Percentiles rank a stretch among this genome's conserved stretches.
Conservation (phyloP, 192 early-diverging fungal genomes). For the Backusella tarrabulga region DNA sequence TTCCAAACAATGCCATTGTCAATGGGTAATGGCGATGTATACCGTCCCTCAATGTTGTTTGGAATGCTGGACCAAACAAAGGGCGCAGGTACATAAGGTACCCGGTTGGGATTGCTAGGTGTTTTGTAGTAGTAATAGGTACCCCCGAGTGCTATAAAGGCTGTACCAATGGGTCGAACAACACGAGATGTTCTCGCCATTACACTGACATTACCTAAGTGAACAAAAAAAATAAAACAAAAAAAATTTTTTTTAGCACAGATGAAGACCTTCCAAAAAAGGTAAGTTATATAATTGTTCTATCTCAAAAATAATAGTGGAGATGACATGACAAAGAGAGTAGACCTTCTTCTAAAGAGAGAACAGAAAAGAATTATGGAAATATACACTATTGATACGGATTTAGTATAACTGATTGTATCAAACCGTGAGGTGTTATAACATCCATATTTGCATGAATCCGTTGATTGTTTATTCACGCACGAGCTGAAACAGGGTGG, state of each 20-base stretch:
- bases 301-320: too few relatives aligned
- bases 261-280: neutral
- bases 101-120: neutral
- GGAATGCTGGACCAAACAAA: constrained; percentile 22
- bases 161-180: neutral
- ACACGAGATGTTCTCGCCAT: neutral
- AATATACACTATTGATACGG: too few relatives aligned
- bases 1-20: constrained; percentile 30
- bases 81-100: constrained; percentile 6
- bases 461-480: neutral
- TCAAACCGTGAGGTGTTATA: neutral
- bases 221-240: neutral
- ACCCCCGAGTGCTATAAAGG: neutral
- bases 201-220: neutral
- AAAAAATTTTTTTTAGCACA: neutral
- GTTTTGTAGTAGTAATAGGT: constrained; percentile 8
- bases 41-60: neutral
- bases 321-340: too few relatives aligned
- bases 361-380: too few relatives aligned
- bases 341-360: too few relatives aligned
- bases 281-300: neutral
- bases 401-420: too few relatives aligned
- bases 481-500: neutral
- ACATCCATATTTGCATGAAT: neutral
- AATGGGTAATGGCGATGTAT: neutral